These are phyloP conservation scores for Silene conica DNA, from an alignment of 148 eudicot species.

Conservation along the genomic window DNA sequence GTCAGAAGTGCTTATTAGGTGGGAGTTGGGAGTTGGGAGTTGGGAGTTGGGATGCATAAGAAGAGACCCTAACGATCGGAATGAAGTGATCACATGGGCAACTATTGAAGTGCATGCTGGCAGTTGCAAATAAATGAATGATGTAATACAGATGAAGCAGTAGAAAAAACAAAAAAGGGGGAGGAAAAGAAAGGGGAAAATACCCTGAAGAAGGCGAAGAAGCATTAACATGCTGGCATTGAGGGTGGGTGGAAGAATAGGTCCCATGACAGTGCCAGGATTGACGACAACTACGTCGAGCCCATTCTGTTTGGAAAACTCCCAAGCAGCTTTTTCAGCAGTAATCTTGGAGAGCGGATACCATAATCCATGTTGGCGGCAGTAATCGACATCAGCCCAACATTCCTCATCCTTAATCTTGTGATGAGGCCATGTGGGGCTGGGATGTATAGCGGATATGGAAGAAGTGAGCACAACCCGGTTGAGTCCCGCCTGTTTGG, in stretches of 20 bases:
- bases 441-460: conserved; percentile 61
- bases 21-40: no score
- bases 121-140: no score
- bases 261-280: conserved; percentile 93
- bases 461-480: conserved; percentile 93
- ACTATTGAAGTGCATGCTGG: no score
- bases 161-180: no score
- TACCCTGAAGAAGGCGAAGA: conserved; percentile 80
- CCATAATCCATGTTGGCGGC: conserved; percentile 64
- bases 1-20: no score
- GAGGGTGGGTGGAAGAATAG: conserved; percentile 63
- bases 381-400: conserved; percentile 82
- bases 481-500: conserved; percentile 67
- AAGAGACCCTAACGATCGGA: no score
- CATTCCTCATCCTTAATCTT: conserved; percentile 63
- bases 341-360: conserved; percentile 75
- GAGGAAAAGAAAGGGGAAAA: no score
- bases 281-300: conserved; percentile 81
- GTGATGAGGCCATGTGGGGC: conserved; percentile 71
- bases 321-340: conserved; percentile 93
- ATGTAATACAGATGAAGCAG: no score
- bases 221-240: conserved; percentile 85
- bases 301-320: conserved; percentile 62
- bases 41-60: no score
- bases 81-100: no score